Evolutionary conservation across 2,329 filamentous ascomycete species (phyloP).

Genomic region (Grosmannia clavigera): DNA sequence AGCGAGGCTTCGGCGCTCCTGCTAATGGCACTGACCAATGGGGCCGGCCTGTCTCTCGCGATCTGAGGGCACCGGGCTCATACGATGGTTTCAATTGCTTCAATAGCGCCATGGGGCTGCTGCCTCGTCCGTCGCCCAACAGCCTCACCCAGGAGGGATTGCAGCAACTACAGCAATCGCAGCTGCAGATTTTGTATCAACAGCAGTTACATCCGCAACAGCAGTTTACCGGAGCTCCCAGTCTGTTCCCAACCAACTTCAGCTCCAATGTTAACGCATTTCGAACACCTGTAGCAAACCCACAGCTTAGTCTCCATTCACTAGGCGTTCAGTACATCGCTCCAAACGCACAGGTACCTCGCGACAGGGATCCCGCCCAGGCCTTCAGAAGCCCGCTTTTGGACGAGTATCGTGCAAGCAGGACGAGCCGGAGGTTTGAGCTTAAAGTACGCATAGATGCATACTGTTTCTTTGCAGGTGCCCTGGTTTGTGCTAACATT

Average conservation of each 20-base stretch:
- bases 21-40: conserved; percentile 20
- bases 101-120: not conserved
- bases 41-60: conserved; percentile 23
- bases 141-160: not conserved
- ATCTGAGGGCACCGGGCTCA: conserved; percentile 14
- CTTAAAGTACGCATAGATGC: conserved; percentile 46
- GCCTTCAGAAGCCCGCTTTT: conserved; percentile 55
- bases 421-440: conserved; percentile 62
- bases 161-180: not conserved
- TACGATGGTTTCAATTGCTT: not conserved
- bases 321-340: conserved; percentile 17
- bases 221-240: not conserved
- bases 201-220: not conserved
- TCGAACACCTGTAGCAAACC: conserved; percentile 24
- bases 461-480: not conserved
- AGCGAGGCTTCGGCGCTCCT: conserved; percentile 10
- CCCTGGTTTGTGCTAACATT: conserved; percentile 3
- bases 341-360: conserved; percentile 23
- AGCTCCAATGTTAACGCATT: conserved; percentile 20
- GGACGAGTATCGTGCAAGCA: conserved; percentile 63
- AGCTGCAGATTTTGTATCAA: not conserved
- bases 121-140: conserved; percentile 2
- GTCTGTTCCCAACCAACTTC: not conserved
- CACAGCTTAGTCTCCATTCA: conserved; percentile 13
- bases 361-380: conserved; percentile 5